phyloP scores from a whole-genome alignment of 306 rosid species.

The Acacia confusa region DNA sequence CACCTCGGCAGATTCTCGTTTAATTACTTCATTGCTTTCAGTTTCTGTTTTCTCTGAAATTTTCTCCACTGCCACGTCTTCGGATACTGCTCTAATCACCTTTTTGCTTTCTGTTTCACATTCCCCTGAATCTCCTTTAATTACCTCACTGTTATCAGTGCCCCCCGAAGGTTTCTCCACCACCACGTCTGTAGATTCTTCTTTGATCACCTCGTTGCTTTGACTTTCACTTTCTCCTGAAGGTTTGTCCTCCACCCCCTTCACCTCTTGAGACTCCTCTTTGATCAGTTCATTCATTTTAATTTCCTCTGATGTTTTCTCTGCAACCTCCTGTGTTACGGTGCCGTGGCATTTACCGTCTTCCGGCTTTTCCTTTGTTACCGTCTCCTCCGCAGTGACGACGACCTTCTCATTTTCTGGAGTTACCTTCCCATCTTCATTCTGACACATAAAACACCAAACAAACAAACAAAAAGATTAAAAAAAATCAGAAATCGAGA shows the following conservation, averaged over 20 bases:
- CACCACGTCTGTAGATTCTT: not conserved
- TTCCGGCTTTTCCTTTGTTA: constrained; percentile 19
- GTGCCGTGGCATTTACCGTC: not conserved
- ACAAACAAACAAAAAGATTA: not conserved
- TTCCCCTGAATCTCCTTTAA: constrained; percentile 5
- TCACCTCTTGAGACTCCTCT: not conserved
- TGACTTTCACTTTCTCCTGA: not conserved
- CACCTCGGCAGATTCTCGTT: not conserved
- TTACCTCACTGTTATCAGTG: not conserved
- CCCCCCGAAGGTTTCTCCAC: not conserved
- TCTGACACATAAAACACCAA: constrained; percentile 20
- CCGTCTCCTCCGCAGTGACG: constrained; percentile 26
- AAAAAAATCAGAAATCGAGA: not conserved
- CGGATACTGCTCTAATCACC: not conserved
- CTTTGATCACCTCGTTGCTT: not conserved
- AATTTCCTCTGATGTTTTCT: not conserved
- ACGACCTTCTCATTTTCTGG: constrained; percentile 26
- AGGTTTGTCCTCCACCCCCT: not conserved
- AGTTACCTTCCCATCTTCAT: constrained; percentile 29
- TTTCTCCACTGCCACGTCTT: not conserved
- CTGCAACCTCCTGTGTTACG: constrained; percentile 1
- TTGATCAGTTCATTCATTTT: constrained; percentile 5
- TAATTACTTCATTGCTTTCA: not conserved
- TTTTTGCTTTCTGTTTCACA: not conserved
- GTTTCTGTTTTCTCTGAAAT: not conserved